Conservation (phyloP, 2,329 filamentous ascomycete species). For the Ceratocystis diversiconidia region DNA sequence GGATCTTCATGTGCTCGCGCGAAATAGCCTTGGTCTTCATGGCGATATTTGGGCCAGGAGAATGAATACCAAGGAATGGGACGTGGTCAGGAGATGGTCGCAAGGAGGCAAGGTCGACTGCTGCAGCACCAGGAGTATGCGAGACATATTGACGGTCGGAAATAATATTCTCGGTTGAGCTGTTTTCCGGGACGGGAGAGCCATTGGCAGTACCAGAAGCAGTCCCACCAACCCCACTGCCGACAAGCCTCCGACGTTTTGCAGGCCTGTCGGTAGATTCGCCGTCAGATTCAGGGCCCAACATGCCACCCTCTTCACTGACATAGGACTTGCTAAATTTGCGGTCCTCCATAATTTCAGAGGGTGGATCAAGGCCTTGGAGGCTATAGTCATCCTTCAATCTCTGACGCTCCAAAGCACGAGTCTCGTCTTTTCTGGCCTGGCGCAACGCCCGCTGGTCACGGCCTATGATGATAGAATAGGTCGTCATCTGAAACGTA, state of each 20-base stretch:
- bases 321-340: slow-evolving; percentile 52
- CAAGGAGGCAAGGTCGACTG: slow-evolving; percentile 44
- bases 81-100: slow-evolving; percentile 47
- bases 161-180: slow-evolving; percentile 30
- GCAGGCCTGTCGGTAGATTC: slow-evolving; percentile 30
- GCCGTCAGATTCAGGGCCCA: slow-evolving; percentile 47
- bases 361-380: slow-evolving; percentile 36
- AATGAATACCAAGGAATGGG: slow-evolving; percentile 59
- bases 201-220: neutral
- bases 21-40: slow-evolving; percentile 59
- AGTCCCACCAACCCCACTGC: neutral
- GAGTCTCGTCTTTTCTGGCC: slow-evolving; percentile 38
- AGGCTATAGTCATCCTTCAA: slow-evolving; percentile 34
- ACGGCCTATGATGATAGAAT: slow-evolving; percentile 56
- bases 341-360: slow-evolving; percentile 36
- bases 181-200: slow-evolving; percentile 5
- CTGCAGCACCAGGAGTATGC: slow-evolving; percentile 43
- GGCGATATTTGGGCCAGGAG: slow-evolving; percentile 46
- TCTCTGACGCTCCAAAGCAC: slow-evolving; percentile 32
- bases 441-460: slow-evolving; percentile 47
- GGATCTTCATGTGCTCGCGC: slow-evolving; percentile 56
- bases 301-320: slow-evolving; percentile 55
- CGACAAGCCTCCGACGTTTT: slow-evolving; percentile 8
- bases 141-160: slow-evolving; percentile 47
- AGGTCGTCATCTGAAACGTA: slow-evolving; percentile 65